phyloP scores from a whole-genome alignment of 768 basidiomycete genomes.

The Boletus huronensis region DNA sequence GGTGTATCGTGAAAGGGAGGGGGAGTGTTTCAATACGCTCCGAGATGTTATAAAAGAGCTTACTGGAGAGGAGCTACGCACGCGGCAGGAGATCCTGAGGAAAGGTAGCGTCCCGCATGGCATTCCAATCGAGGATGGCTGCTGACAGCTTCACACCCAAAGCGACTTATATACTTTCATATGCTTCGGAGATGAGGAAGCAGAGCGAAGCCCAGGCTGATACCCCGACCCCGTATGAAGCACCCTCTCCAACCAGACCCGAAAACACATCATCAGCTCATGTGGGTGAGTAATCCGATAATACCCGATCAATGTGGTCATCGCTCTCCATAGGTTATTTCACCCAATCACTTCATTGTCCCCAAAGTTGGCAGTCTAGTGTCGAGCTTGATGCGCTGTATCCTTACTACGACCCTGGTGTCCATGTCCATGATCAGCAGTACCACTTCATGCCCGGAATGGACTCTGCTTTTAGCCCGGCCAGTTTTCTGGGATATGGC shows the following conservation, averaged over 20 bases:
- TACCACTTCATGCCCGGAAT: not conserved
- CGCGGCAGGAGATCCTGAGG: slow-evolving; percentile 18
- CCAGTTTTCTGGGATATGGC: not conserved
- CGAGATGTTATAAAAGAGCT: slow-evolving; percentile 12
- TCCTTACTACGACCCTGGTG: not conserved
- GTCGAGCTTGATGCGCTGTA: not conserved
- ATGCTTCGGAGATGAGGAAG: not conserved
- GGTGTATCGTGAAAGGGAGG: slow-evolving; percentile 25
- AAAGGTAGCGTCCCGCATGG: slow-evolving; percentile 10
- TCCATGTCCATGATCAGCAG: not conserved
- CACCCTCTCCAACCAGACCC: not conserved
- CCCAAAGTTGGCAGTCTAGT: not conserved
- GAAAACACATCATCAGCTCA: not conserved
- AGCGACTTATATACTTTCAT: slow-evolving; percentile 11
- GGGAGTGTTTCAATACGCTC: slow-evolving; percentile 15
- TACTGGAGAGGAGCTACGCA: slow-evolving; percentile 11
- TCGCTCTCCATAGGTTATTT: slow-evolving; percentile 1
- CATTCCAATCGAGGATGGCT: not conserved
- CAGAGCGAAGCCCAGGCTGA: not conserved
- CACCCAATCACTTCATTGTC: not conserved
- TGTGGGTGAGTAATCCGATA: not conserved
- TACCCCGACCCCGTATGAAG: not conserved
- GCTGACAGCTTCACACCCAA: not conserved
- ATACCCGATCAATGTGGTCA: not conserved
- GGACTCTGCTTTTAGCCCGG: not conserved